Evolutionary conservation across 306 rosid species (phyloP).

Genomic region (Inga oerstediana): DNA sequence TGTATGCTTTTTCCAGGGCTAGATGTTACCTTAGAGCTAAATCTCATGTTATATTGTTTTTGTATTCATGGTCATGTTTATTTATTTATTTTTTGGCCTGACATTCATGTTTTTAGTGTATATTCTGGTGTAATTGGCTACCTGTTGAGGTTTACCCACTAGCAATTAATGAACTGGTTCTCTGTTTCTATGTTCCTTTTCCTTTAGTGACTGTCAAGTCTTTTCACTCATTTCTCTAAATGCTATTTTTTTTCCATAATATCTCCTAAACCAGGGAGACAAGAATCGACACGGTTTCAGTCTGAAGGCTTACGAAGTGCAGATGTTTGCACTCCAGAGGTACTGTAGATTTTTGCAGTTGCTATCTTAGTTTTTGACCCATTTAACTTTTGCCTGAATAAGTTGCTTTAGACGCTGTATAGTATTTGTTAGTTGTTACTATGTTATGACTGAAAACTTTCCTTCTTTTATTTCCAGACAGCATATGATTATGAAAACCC

Average conservation of each 20-base stretch:
- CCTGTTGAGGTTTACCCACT: conserved; percentile 12
- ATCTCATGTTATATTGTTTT: not conserved
- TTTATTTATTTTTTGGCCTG: not conserved
- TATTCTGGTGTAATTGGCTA: conserved; percentile 21
- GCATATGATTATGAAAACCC: conserved; percentile 92
- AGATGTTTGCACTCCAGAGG: conserved; percentile 94
- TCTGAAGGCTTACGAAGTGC: conserved; percentile 69
- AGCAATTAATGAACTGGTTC: not conserved
- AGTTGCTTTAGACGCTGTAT: conserved; percentile 28
- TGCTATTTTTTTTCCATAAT: conserved; percentile 29
- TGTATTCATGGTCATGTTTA: conserved; percentile 9
- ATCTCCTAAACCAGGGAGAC: conserved; percentile 59
- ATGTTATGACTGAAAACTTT: conserved; percentile 31
- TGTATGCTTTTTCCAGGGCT: not conserved
- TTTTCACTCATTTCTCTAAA: conserved; percentile 23
- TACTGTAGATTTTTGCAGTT: conserved; percentile 29
- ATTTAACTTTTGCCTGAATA: conserved; percentile 19
- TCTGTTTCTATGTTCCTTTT: conserved; percentile 29
- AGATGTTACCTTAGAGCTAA: not conserved
- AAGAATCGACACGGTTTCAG: conserved; percentile 53
- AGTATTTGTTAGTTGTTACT: conserved; percentile 9
- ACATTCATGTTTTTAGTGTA: conserved; percentile 8
- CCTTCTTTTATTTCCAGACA: conserved; percentile 49
- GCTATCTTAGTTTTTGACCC: conserved; percentile 9
- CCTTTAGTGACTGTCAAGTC: conserved; percentile 26